A percentile compares a stretch with the other conserved stretches of the same genome.
Conservation (phyloP, 2,329 filamentous ascomycete species). For the Orbilia javanica region DNA sequence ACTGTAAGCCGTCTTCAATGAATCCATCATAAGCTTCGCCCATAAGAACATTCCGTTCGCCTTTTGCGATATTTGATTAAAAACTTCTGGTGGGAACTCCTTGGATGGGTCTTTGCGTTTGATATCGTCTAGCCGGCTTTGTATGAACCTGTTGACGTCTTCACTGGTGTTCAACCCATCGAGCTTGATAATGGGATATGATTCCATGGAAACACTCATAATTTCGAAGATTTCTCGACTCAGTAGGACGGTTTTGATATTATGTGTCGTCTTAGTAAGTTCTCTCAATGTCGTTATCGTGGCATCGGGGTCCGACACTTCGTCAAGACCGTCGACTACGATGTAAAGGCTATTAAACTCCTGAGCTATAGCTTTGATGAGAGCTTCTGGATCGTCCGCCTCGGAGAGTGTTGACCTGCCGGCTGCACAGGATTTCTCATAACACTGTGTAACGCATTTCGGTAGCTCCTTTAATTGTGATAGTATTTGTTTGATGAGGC, state of each 20-base stretch:
- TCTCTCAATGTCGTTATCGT: not conserved
- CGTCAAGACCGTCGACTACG: conserved; percentile 48
- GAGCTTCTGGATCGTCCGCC: conserved; percentile 19
- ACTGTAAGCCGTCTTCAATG: conserved; percentile 7
- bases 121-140: conserved; percentile 18
- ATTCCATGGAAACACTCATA: not conserved
- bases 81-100: conserved; percentile 21
- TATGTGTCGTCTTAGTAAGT: conserved; percentile 9
- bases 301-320: conserved; percentile 16
- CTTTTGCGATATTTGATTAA: conserved; percentile 13
- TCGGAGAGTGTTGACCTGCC: conserved; percentile 3
- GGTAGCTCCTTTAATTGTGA: conserved; percentile 7
- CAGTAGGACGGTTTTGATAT: conserved; percentile 15
- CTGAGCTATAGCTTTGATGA: conserved; percentile 14
- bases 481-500: conserved; percentile 37
- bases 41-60: conserved; percentile 48
- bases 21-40: conserved; percentile 31
- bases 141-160: conserved; percentile 28
- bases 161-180: conserved; percentile 19
- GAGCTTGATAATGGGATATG: conserved; percentile 36
- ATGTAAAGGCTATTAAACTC: conserved; percentile 30
- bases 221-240: conserved; percentile 34
- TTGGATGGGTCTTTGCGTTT: not conserved
- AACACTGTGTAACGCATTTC: conserved; percentile 25
- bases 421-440: conserved; percentile 3